Evolutionary conservation across 805 yeast species (phyloP).

Genomic region (Monosporozyma servazzii): DNA sequence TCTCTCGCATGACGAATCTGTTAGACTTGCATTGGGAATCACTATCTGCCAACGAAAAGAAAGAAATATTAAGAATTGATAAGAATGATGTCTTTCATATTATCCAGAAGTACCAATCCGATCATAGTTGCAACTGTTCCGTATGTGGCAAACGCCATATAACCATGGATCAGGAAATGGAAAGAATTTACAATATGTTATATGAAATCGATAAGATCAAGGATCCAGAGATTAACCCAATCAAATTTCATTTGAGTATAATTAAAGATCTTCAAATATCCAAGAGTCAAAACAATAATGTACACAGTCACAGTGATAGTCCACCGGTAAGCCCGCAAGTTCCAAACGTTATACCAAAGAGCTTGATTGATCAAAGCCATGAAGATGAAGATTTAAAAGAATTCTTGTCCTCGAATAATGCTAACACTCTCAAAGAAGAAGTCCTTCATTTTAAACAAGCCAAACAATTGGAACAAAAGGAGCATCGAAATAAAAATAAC

Average conservation of each 20-base stretch:
- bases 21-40: constrained; percentile 50
- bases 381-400: constrained; percentile 12
- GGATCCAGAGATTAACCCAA: constrained; percentile 26
- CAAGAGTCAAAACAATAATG: constrained; percentile 7
- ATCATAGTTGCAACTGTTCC: constrained; percentile 52
- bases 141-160: constrained; percentile 68
- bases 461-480: constrained; percentile 16
- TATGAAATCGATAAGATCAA: constrained; percentile 40
- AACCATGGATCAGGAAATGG: constrained; percentile 69
- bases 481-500: background rate
- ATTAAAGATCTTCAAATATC: constrained; percentile 28
- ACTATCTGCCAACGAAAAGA: constrained; percentile 50
- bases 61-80: constrained; percentile 53
- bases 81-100: constrained; percentile 58
- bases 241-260: constrained; percentile 27
- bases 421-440: constrained; percentile 24
- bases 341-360: background rate
- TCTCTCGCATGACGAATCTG: constrained; percentile 17
- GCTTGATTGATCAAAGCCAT: background rate
- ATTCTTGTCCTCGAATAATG: constrained; percentile 19
- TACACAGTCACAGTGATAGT: background rate
- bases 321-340: background rate
- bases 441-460: constrained; percentile 27
- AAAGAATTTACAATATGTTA: constrained; percentile 59
- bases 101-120: constrained; percentile 50